Base-by-base conservation (phyloP, 768 basidiomycete genomes). In the Filobasidium floriforme region DNA sequence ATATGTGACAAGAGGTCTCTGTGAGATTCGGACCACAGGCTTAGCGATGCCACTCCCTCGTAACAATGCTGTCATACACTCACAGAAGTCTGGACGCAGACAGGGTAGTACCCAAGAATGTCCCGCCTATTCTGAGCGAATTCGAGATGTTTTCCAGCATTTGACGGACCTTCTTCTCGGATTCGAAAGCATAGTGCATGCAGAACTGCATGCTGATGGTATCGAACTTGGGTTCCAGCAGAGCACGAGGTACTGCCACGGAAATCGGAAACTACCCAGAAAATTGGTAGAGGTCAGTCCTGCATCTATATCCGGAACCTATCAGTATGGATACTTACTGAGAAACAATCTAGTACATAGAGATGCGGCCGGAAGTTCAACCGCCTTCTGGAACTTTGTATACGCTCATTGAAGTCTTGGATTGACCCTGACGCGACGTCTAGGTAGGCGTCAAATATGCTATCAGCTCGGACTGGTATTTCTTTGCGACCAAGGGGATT, bases 161-260 rank as follows among this genome's bases (percentile, higher is more conserved):
- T 76, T 86, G 88, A 40, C 90, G 84, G 28, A 87, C 89, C 75
- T 96, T 96, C 66, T 84, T 81, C 37, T 86, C 84, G n/a, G 84
- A 88, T 78, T 98, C 92, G 76, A 99, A 98, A 9, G 96, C 96
- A 75, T 99, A 98, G 77, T 99, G 96, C 90, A 99, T 97, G 79
- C 96, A 98, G 77, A 99, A 99, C 76, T 99, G 96, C 91, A 97
- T 90, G 1, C 91, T 90, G 6, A 98, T 92, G 65, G 92, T 90
- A 74, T 98, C 96, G 74, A 96, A 96, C 6, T 87, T 87, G 37
- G 83, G 82, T 0, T 80, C 81, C 28, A 90, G 44, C 49, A 61
- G 29, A 15, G 41, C 44, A 40, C 54, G 55, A 24, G 67, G 62
- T 19, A 68, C 10, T 22, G 59, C 67, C 32, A 44, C 24, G 18